A percentile compares a stretch with the other conserved stretches of the same genome.
phyloP scores from a whole-genome alignment of 495 filamentous ascomycete species.

The Penicillium paradoxum region DNA sequence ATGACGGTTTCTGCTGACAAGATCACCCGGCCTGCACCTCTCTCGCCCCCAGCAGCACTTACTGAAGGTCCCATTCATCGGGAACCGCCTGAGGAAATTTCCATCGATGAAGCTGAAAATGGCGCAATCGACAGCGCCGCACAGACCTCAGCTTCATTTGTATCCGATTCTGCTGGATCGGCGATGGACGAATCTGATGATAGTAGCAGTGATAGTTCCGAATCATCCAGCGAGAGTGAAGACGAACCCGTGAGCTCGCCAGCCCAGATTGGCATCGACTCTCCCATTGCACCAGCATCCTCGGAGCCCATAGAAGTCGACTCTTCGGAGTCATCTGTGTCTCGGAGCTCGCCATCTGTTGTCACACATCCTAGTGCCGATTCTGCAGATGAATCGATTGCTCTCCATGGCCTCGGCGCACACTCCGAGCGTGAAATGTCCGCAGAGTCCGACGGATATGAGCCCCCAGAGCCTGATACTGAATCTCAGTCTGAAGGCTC shows the following conservation, averaged over 20 bases:
- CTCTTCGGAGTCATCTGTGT: background rate
- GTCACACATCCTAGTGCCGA: background rate
- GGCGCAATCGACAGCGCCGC: background rate
- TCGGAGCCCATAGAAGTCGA: background rate
- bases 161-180: constrained; percentile 32
- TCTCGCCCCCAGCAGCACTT: background rate
- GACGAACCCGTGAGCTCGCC: constrained; percentile 5
- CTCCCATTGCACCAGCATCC: background rate
- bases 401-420: constrained; percentile 1
- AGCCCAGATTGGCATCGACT: background rate
- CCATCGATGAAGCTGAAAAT: background rate
- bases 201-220: constrained; percentile 16
- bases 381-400: constrained; percentile 10
- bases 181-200: constrained; percentile 42
- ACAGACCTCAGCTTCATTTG: constrained; percentile 10
- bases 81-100: background rate
- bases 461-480: constrained; percentile 51
- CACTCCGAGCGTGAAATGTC: constrained; percentile 28
- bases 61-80: background rate
- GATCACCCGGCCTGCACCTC: background rate
- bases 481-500: constrained; percentile 27
- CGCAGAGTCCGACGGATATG: constrained; percentile 49
- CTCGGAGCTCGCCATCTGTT: background rate
- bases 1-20: background rate
- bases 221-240: constrained; percentile 19